Percentiles rank a stretch among this genome's conserved stretches.
Evolutionary conservation across 73 alveolate genomes (phyloP).

Genomic region (Blepharisma stoltei): DNA sequence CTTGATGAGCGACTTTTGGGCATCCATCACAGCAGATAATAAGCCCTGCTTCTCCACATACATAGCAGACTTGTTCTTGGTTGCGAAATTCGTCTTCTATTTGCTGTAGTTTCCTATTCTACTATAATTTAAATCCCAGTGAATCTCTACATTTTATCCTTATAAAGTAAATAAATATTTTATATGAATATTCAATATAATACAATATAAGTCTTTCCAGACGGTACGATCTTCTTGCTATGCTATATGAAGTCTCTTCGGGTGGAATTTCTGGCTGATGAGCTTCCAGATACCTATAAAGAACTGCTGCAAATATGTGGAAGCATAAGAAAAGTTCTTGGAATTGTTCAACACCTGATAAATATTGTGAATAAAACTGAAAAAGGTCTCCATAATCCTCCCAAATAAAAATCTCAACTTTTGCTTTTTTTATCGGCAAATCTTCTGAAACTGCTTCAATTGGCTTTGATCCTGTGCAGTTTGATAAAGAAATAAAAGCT

Average conservation of each 20-base stretch:
- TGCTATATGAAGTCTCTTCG: background rate
- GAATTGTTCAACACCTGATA: background rate
- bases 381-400: background rate
- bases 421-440: background rate
- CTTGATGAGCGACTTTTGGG: conserved; percentile 27
- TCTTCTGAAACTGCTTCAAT: background rate
- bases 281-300: background rate
- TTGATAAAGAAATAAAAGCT: background rate
- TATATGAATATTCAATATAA: too few relatives aligned
- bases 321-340: conserved; percentile 14
- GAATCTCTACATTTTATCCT: too few relatives aligned
- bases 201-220: conserved; percentile 18
- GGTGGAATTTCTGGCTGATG: background rate
- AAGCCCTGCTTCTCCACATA: conserved; percentile 22
- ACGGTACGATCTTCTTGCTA: conserved; percentile 4
- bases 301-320: background rate
- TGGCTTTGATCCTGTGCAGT: background rate
- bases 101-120: background rate
- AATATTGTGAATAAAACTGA: background rate
- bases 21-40: conserved; percentile 10
- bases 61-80: conserved; percentile 9
- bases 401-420: background rate
- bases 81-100: background rate
- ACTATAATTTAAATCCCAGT: too few relatives aligned
- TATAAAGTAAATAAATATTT: too few relatives aligned